phyloP scores from a whole-genome alignment of 352 stramenopile species.

The Globisporangium perplexum region DNA sequence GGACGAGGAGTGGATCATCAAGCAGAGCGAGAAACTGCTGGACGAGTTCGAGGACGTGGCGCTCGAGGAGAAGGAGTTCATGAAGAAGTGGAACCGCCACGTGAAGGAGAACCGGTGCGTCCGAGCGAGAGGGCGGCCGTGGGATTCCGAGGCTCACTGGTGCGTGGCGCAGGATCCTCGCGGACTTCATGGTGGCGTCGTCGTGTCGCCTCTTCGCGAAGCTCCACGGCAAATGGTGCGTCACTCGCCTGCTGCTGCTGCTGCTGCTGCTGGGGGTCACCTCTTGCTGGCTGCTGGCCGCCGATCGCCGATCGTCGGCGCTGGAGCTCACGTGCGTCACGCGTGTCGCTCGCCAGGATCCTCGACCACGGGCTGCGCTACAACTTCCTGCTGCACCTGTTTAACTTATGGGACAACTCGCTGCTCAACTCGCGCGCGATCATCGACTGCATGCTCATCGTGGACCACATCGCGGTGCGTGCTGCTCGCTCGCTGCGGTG shows the following conservation, averaged over 20 bases:
- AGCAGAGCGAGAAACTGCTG: slow-evolving; percentile 80
- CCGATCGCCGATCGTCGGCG: too few species aligned
- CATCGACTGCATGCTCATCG: slow-evolving; percentile 86
- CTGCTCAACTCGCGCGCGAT: slow-evolving; percentile 80
- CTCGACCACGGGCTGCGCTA: slow-evolving; percentile 67
- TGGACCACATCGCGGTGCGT: slow-evolving; percentile 56
- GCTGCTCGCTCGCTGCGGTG: too few species aligned
- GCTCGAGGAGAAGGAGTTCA: slow-evolving; percentile 85
- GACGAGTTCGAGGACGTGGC: slow-evolving; percentile 87
- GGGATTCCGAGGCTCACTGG: too few species aligned
- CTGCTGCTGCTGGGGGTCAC: too few species aligned
- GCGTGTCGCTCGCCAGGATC: slow-evolving; percentile 30
- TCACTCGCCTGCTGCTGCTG: too few species aligned
- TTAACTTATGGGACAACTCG: slow-evolving; percentile 90
- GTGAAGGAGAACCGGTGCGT: slow-evolving; percentile 67
- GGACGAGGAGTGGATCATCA: slow-evolving; percentile 85
- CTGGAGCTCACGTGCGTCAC: not conserved
- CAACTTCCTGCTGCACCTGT: slow-evolving; percentile 86
- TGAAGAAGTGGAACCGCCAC: slow-evolving; percentile 89
- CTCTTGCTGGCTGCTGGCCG: too few species aligned
- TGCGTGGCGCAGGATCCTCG: slow-evolving; percentile 55
- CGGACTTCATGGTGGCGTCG: slow-evolving; percentile 83
- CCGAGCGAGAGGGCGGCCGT: too few species aligned
- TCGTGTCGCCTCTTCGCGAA: slow-evolving; percentile 85
- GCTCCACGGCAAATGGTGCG: slow-evolving; percentile 72